phyloP scores from a whole-genome alignment of 169 alveolate species.

The Plasmodium ovale region DNA sequence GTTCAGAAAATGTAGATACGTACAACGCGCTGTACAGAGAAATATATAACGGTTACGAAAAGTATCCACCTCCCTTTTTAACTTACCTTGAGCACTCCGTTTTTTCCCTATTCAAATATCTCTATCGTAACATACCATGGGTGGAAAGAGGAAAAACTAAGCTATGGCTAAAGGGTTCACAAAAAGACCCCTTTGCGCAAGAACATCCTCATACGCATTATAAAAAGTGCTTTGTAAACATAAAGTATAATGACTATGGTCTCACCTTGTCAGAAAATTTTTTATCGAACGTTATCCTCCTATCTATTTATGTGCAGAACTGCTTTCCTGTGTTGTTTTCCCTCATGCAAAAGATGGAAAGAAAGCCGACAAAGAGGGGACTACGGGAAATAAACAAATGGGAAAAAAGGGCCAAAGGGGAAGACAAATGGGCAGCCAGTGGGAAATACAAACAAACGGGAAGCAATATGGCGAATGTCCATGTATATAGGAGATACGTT shows the following conservation, averaged over 20 bases:
- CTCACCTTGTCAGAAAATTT: slow-evolving; percentile 28
- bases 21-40: neutral
- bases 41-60: slow-evolving; percentile 1
- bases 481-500: too few relatives aligned
- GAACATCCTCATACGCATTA: neutral
- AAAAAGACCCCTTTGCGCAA: too few relatives aligned
- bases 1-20: slow-evolving; percentile 7
- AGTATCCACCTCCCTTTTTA: neutral
- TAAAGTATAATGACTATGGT: slow-evolving; percentile 19
- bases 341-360: slow-evolving; percentile 13
- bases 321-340: slow-evolving; percentile 60
- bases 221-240: slow-evolving; percentile 13
- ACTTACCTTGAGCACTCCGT: slow-evolving; percentile 51
- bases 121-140: slow-evolving; percentile 10
- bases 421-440: neutral
- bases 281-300: slow-evolving; percentile 63
- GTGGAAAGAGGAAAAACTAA: neutral
- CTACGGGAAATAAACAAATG: neutral
- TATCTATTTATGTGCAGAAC: slow-evolving; percentile 47
- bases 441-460: too few relatives aligned
- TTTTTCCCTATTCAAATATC: slow-evolving; percentile 16
- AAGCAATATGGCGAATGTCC: too few relatives aligned
- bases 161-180: neutral
- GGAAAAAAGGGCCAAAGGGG: neutral
- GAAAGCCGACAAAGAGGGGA: neutral